Percentiles rank a stretch among this genome's conserved stretches.
phyloP scores from a whole-genome alignment of 2,329 filamentous ascomycete genomes.

The Hypomyces perniciosus region DNA sequence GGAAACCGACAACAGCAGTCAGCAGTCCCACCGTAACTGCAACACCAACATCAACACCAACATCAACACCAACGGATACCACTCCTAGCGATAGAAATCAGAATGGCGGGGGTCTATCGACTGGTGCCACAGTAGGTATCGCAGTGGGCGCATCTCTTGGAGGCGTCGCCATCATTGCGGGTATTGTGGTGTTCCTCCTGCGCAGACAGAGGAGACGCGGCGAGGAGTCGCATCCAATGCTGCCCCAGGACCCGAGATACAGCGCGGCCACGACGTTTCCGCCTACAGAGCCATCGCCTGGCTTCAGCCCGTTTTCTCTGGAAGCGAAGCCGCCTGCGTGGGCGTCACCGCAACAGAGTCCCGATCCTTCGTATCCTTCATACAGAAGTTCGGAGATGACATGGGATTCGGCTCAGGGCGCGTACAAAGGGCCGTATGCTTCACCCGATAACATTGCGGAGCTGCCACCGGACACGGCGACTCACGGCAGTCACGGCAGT shows the following conservation, averaged over 20 bases:
- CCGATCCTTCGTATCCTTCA: background rate
- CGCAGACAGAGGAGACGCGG: conserved; percentile 22
- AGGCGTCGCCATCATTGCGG: conserved; percentile 23
- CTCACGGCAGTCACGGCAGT: background rate
- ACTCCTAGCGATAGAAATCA: background rate
- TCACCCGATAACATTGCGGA: conserved; percentile 13
- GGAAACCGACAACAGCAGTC: conserved; percentile 4
- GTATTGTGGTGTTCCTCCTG: conserved; percentile 21
- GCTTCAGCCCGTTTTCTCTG: conserved; percentile 1
- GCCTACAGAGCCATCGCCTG: conserved; percentile 19
- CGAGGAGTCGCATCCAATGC: conserved; percentile 28
- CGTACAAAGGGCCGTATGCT: conserved; percentile 12
- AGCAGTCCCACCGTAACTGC: background rate
- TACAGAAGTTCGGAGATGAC: conserved; percentile 9
- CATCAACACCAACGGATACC: conserved; percentile 4
- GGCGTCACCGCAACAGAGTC: conserved; percentile 10
- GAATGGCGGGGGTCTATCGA: conserved; percentile 24
- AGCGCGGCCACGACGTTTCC: conserved; percentile 16
- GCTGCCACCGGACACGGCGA: conserved; percentile 7
- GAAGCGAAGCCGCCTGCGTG: conserved; percentile 15
- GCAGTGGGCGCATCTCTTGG: conserved; percentile 31
- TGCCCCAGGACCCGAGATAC: conserved; percentile 15
- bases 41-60: conserved; percentile 6
- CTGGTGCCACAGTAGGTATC: conserved; percentile 34
- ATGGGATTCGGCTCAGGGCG: conserved; percentile 4